phyloP scores from a whole-genome alignment of 805 yeast genomes.

The Wickerhamiella vanderwaltii region DNA sequence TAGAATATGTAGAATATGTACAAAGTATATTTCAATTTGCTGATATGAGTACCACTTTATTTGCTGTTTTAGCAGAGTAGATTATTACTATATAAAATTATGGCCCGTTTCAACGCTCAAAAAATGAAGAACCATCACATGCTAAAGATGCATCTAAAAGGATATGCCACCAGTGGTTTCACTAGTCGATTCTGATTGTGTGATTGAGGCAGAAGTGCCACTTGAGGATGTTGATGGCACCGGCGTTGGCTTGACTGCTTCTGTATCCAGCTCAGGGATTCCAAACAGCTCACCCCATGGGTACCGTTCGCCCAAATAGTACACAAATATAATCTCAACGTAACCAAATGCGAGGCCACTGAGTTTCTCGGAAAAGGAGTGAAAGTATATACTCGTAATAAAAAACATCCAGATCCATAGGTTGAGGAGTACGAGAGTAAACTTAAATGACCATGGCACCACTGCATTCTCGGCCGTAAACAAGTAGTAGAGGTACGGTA shows the following conservation, averaged over 20 bases:
- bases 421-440: constrained; percentile 29
- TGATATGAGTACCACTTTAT: no score
- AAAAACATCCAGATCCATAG: constrained; percentile 83
- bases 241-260: no score
- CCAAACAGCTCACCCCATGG: constrained; percentile 10
- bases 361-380: constrained; percentile 61
- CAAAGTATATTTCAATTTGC: no score
- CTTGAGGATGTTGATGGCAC: no score
- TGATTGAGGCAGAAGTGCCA: no score
- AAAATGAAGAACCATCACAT: no score
- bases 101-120: no score
- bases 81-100: no score
- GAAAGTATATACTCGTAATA: constrained; percentile 77
- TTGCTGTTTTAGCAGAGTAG: no score
- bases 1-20: background rate
- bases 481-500: constrained; percentile 27
- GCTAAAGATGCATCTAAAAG: no score
- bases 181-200: no score
- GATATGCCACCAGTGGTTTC: no score
- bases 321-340: constrained; percentile 37
- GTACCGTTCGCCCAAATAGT: constrained; percentile 22
- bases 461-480: constrained; percentile 10
- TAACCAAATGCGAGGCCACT: constrained; percentile 58
- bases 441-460: constrained; percentile 18
- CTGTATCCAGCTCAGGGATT: constrained; percentile 10